phyloP scores from a whole-genome alignment of 257 asterid genomes.

The Solanum infundibuliforme region DNA sequence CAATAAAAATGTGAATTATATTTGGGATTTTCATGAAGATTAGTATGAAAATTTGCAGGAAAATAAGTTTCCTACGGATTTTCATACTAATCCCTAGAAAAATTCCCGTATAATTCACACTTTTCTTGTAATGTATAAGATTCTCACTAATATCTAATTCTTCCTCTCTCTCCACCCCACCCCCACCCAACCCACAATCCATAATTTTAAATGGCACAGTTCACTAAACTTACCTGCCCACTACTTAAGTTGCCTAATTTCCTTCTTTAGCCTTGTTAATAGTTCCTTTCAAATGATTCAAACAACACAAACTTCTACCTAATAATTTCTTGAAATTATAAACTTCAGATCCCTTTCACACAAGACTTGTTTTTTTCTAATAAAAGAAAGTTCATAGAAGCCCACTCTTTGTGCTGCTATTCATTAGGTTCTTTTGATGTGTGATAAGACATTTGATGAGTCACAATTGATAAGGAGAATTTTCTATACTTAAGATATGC shows the following conservation, averaged over 20 bases:
- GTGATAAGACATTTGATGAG: no score
- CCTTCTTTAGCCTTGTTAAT: not conserved
- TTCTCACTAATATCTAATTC: not conserved
- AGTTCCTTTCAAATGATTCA: not conserved
- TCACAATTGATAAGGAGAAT: no score
- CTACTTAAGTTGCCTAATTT: not conserved
- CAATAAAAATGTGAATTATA: no score
- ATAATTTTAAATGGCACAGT: not conserved
- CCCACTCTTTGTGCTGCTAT: not conserved
- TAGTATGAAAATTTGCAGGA: no score
- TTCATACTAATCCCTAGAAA: no score
- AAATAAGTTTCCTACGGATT: no score
- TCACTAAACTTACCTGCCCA: not conserved
- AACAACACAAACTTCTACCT: not conserved
- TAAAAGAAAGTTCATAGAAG: not conserved
- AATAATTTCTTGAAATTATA: not conserved
- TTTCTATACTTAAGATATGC: no score
- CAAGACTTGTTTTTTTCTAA: not conserved
- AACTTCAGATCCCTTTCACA: not conserved
- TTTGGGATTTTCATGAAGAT: no score
- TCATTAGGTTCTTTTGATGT: not conserved
- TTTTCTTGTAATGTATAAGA: not conserved
- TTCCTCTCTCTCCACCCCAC: not conserved
- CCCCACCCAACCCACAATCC: not conserved
- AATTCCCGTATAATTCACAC: no score